Conservation (phyloP, 2,329 filamentous ascomycete genomes). For the Fusarium siculi region DNA sequence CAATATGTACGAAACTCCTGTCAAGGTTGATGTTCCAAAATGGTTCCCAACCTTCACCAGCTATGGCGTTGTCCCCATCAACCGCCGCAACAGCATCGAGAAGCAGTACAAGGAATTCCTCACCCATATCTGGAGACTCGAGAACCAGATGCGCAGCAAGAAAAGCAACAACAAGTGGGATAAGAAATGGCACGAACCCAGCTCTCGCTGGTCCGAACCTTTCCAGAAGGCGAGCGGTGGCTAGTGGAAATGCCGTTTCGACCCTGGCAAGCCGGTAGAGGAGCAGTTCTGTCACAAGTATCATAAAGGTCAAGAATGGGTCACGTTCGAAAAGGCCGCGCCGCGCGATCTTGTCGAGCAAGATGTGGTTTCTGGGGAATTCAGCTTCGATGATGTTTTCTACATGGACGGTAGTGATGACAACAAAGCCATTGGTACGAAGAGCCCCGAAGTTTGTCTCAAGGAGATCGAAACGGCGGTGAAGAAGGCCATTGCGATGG, state of each 20-base stretch:
- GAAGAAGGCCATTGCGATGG: constrained; percentile 30
- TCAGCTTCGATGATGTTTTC: constrained; percentile 20
- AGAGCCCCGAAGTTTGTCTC: constrained; percentile 11
- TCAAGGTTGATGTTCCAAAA: constrained; percentile 16
- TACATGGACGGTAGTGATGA: neutral
- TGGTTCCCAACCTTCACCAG: constrained; percentile 33
- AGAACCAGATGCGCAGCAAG: constrained; percentile 14
- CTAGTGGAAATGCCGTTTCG: constrained; percentile 45
- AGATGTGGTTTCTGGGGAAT: neutral
- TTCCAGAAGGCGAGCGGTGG: constrained; percentile 36
- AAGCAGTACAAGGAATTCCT: constrained; percentile 35
- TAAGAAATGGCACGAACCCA: constrained; percentile 36
- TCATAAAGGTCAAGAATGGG: neutral
- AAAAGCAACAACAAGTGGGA: constrained; percentile 23
- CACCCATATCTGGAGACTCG: constrained; percentile 28
- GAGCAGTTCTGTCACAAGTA: constrained; percentile 34
- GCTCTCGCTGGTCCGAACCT: constrained; percentile 25
- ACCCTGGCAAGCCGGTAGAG: constrained; percentile 19
- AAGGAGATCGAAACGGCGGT: constrained; percentile 14
- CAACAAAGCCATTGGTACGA: neutral
- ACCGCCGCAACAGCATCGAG: neutral
- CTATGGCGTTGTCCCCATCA: constrained; percentile 21
- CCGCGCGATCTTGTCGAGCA: neutral
- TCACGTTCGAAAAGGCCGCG: neutral
- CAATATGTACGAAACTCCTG: constrained; percentile 4